Conservation (phyloP, 129 eudicot genomes). For the Mikania micrantha region DNA sequence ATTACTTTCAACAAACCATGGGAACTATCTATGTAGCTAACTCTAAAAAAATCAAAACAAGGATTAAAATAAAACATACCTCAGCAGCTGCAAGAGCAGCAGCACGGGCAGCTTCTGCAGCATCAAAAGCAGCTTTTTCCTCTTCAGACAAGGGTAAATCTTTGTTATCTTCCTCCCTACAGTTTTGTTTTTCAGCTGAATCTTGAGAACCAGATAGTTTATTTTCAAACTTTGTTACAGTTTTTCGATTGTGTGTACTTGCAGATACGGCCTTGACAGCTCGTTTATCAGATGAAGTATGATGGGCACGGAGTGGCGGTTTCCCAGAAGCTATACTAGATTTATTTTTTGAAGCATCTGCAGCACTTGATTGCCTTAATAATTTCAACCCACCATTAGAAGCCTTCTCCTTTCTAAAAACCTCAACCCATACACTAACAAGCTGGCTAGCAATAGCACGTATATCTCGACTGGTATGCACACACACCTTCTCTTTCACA, state of each 20-base stretch:
- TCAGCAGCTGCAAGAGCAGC: slow-evolving; percentile 94
- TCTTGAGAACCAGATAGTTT: slow-evolving; percentile 54
- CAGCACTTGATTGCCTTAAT: slow-evolving; percentile 46
- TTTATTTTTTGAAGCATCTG: slow-evolving; percentile 59
- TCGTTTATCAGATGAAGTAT: slow-evolving; percentile 34
- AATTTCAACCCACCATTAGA: slow-evolving; percentile 59
- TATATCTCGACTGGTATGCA: slow-evolving; percentile 97
- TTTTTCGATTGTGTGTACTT: slow-evolving; percentile 30
- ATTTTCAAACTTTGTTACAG: slow-evolving; percentile 36
- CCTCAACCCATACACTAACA: slow-evolving; percentile 88
- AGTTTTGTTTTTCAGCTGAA: slow-evolving; percentile 42
- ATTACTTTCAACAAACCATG: no score
- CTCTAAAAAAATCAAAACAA: background rate
- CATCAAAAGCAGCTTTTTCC: slow-evolving; percentile 84
- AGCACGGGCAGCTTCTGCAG: slow-evolving; percentile 93
- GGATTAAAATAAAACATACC: slow-evolving; percentile 34
- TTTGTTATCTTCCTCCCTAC: slow-evolving; percentile 39
- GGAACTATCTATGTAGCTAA: no score
- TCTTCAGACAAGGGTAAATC: slow-evolving; percentile 63
- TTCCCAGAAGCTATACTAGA: slow-evolving; percentile 41
- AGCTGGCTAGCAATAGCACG: slow-evolving; percentile 97
- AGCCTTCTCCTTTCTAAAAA: slow-evolving; percentile 89
- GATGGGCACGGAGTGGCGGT: slow-evolving; percentile 64
- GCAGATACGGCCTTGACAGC: slow-evolving; percentile 22
- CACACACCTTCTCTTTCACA: slow-evolving; percentile 94